Percentiles rank a stretch among this genome's conserved stretches.
Conservation (phyloP, 2,329 filamentous ascomycete species). For the Sphaerostilbella broomeana region DNA sequence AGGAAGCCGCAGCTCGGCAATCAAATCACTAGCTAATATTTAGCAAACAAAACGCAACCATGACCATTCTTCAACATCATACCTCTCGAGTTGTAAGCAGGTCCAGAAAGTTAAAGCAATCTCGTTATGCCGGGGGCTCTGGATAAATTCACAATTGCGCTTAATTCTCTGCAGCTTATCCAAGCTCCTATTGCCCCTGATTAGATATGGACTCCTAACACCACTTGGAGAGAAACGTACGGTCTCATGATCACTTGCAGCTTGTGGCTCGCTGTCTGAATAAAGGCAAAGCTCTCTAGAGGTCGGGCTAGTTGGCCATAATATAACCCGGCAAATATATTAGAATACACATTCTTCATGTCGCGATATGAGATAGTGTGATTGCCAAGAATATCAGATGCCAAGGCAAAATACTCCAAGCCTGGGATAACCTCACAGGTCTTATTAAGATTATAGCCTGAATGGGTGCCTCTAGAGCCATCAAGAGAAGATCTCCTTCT, state of each 20-base stretch:
- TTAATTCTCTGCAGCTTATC: slow-evolving; percentile 40
- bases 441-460: slow-evolving; percentile 29
- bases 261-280: slow-evolving; percentile 49
- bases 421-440: slow-evolving; percentile 86
- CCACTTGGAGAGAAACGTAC: slow-evolving; percentile 43
- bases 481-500: slow-evolving; percentile 49
- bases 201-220: too few relatives aligned
- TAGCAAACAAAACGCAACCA: slow-evolving; percentile 53
- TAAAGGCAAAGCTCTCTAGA: slow-evolving; percentile 69
- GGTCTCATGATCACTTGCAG: slow-evolving; percentile 69
- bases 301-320: slow-evolving; percentile 81
- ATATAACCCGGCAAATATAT: slow-evolving; percentile 82
- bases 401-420: slow-evolving; percentile 80
- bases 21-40: slow-evolving; percentile 89
- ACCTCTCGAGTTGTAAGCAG: slow-evolving; percentile 87
- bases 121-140: slow-evolving; percentile 48
- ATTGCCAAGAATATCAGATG: slow-evolving; percentile 80
- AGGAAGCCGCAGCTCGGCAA: slow-evolving; percentile 70
- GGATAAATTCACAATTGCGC: slow-evolving; percentile 30
- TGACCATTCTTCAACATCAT: background rate
- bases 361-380: slow-evolving; percentile 72
- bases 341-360: slow-evolving; percentile 76
- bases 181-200: slow-evolving; percentile 35
- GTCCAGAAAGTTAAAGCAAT: slow-evolving; percentile 82
- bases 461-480: slow-evolving; percentile 24